Evolutionary conservation across 495 filamentous ascomycete genomes (phyloP), one percentile per base, ranked within the genome.

Genomic region (Hypoxylon lienhwacheense): DNA sequence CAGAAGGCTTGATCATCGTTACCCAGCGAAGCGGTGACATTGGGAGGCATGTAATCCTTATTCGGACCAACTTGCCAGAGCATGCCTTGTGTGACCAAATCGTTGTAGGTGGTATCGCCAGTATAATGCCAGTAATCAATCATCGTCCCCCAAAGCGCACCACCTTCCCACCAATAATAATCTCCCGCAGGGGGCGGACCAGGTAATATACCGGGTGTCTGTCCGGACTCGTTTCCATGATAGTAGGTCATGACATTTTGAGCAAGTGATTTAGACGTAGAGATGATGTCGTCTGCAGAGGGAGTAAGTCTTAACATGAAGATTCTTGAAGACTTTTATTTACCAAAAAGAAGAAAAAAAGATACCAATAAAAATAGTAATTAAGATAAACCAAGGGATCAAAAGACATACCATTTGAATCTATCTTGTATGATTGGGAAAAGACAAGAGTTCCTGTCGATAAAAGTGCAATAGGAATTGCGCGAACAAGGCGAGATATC

Each of bases 1-100:
- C 89, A 95, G 65, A 91, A 91, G 1, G 85, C 85, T 66, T 91
- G 88, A 52, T 91, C 88, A 60, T 91, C 88, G 63, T 91, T 91
- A 21, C 88, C 88, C 35, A 87, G 77, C 0, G 84, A 84, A 47
- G 82, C 81, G 19, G 83, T 88, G 53, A 88, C 85, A 65, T 91
- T 91, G 2, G 73, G 71, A 29, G 84, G 81, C 69, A 85, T 82
- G 65, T 81, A 90, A 48, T 84, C 75, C 37, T 81, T 69, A 36
- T 81, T 69, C 2, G 71, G 72, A 5, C 84, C 86, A 46, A 77
- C 75, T 55, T 90, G 86, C 66, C 67, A 78, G 33, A 87, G 71
- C 76, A 90, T 71, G 20, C 80, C 85, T 7, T 83, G 67, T 10
- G 70, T 76, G 15, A 83, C 64, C 5, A 81, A 65, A 19, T 77